Base-by-base conservation (phyloP, 1,284 basidiomycete genomes). In the Cryptococcus maquisensis region DNA sequence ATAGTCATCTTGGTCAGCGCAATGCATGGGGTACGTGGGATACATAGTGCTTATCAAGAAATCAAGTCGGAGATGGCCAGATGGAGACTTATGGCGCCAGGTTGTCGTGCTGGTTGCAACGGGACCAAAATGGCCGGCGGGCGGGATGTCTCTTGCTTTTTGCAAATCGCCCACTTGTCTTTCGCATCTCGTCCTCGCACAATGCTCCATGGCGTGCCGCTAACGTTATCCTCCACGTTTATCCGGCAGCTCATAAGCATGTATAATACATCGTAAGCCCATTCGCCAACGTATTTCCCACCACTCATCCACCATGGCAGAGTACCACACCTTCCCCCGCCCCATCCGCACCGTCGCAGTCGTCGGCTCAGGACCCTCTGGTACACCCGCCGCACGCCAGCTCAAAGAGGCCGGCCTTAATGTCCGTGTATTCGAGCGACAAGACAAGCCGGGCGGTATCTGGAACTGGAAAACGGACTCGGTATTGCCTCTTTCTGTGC, bases 401-500 rank as follows among this genome's bases (percentile, higher is more conserved):
- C 47, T 54, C 5, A 26, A 47, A 24, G 53, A 54, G 16, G 53
- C 53, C 13, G 53, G 53, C 3, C 39, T 54, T 1, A 28, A 49
- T 2, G 53, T 54, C 10, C 40, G 35, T 4, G 36, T 49, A 5
- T 54, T 49, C 24, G 53, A 54, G 38, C 26, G 53, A 13, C 53
- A 54, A 35, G 20, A 26, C 15, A 43, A 49, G 23, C 38, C 43
- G 3, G 53, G 53, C 5, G 53, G 53, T 9, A 41, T 54, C 9
- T 54, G 53, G 53, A 54, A 54, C 47, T 54, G 53, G 53, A 73
- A 72, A 4, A 76, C 79, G 4, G 73, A 78, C 46, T 63, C 60
- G 4, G 69, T 78, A 1, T 47, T 73, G 6, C 70, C 78, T 16
- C 67, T 76, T 3, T 72, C 78, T 5, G 70, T 80, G 16, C 80